These are phyloP conservation scores for Ammopiptanthus mongolicus DNA, from an alignment of 306 rosid species.

Conservation along the genomic window DNA sequence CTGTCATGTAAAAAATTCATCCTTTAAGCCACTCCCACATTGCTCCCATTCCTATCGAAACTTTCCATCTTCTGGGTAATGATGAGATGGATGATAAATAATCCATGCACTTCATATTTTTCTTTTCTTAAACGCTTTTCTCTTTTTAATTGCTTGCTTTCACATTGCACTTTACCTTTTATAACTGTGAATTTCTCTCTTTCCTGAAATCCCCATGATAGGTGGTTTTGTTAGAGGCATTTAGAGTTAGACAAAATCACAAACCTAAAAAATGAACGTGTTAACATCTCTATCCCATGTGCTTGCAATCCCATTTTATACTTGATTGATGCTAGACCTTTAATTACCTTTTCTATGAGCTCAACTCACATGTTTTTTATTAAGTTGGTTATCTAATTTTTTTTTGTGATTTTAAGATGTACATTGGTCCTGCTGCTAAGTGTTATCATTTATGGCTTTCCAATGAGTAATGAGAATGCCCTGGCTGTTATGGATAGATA, in stretches of 20 bases:
- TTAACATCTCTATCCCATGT: background rate
- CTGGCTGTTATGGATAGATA: background rate
- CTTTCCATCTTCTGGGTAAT: constrained; percentile 18
- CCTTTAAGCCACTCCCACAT: background rate
- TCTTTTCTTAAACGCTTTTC: background rate
- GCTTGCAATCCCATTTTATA: constrained; percentile 8
- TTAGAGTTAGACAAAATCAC: background rate
- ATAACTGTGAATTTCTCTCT: background rate
- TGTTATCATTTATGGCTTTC: background rate
- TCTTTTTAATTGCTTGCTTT: background rate
- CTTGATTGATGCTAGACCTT: background rate
- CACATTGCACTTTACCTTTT: background rate
- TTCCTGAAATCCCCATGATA: background rate
- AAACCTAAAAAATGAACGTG: background rate
- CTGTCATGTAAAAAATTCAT: background rate
- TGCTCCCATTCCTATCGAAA: background rate
- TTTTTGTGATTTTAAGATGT: constrained; percentile 1
- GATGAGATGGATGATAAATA: background rate
- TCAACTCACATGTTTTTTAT: background rate
- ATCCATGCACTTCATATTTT: background rate
- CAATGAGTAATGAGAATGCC: background rate
- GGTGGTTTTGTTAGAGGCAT: background rate
- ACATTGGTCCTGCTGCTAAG: background rate
- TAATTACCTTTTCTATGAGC: background rate
- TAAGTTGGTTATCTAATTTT: background rate